Evolutionary conservation across 1,284 basidiomycete species (phyloP), one percentile per base, ranked within the genome.

Genomic region (Afroboletus lepidellus): DNA sequence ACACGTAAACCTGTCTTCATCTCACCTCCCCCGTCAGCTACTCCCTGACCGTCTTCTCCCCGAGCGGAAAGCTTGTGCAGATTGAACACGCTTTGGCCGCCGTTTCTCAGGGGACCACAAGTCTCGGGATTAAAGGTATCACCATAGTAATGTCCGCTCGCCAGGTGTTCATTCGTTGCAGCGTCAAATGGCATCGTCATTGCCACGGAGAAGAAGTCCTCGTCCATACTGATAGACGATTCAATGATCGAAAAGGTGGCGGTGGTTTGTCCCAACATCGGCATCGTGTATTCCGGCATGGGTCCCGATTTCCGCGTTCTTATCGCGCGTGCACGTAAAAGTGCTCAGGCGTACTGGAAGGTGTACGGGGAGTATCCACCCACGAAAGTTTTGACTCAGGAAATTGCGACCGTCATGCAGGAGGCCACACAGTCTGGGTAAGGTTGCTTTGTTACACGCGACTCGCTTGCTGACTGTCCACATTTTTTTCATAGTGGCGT

Each of bases 201-300:
- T 61, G 97, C 97, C 25, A 98, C 97, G 3, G 97, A 99, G 78
- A 99, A 99, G 85, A 98, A 98, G 75, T 85, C 94, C 9, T 94
- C 95, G 16, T 99, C 97, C 18, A 88, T 98, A 61, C 83, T 99
- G 57, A 93, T 99, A 59, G 97, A 99, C 77, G 94, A 98, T 72
- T 92, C 92, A 16, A 92, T 96, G 77, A 82, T 99, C 58, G 97
- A 99, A 71, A 98, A 98, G 75, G 93, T 99, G 56, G 90, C 93
- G 4, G 80, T 94, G 48, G 89, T 99, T 61, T 99, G 96, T 73
- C 97, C 97, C 38, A 98, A 98, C 74, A 98, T 99, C 61, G 97
- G 97, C 48, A 94, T 99, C 63, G 97, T 99, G 46, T 99, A 99
- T 76, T 95, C 93, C 37, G 97, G 97, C 30, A 99, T 99, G 97